Percentiles rank a stretch among this genome's conserved stretches.
Evolutionary conservation across 2,329 filamentous ascomycete species (phyloP).

Genomic region (Stemphylium lycopersici): DNA sequence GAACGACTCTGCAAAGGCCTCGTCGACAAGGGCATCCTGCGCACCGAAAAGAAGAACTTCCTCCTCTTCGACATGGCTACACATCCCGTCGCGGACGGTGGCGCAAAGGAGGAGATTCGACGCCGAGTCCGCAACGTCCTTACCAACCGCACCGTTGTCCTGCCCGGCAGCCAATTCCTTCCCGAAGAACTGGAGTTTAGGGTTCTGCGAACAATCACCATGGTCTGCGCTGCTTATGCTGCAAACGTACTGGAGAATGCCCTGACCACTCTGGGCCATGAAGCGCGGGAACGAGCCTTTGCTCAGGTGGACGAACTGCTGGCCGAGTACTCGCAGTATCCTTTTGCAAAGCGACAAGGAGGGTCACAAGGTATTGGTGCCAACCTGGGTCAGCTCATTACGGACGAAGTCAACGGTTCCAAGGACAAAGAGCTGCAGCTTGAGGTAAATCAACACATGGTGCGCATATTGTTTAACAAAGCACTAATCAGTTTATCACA

Average conservation of each 20-base stretch:
- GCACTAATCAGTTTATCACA: constrained; percentile 43
- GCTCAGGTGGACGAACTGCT: constrained; percentile 95
- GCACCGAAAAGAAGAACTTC: constrained; percentile 99
- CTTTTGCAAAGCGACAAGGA: constrained; percentile 80
- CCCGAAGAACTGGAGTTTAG: constrained; percentile 95
- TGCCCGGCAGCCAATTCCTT: constrained; percentile 84
- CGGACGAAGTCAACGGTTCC: constrained; percentile 82
- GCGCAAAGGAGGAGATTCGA: constrained; percentile 96
- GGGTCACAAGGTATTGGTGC: constrained; percentile 86
- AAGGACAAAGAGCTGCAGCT: constrained; percentile 96
- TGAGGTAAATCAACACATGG: constrained; percentile 67
- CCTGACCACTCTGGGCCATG: constrained; percentile 90
- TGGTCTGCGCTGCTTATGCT: constrained; percentile 98
- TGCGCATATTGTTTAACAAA: background rate
- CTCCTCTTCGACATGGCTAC: constrained; percentile 99
- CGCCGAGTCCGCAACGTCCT: constrained; percentile 90
- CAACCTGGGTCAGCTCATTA: constrained; percentile 85
- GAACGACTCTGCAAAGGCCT: constrained; percentile 96
- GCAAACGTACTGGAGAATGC: constrained; percentile 98
- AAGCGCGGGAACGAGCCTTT: constrained; percentile 91
- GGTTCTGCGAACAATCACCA: constrained; percentile 86
- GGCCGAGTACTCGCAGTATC: constrained; percentile 96
- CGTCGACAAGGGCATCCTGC: constrained; percentile 97
- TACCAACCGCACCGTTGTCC: constrained; percentile 90
- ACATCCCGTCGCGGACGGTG: constrained; percentile 93